Base-by-base conservation (phyloP, 2,329 filamentous ascomycete genomes). In the Phaeoacremonium minimum region DNA sequence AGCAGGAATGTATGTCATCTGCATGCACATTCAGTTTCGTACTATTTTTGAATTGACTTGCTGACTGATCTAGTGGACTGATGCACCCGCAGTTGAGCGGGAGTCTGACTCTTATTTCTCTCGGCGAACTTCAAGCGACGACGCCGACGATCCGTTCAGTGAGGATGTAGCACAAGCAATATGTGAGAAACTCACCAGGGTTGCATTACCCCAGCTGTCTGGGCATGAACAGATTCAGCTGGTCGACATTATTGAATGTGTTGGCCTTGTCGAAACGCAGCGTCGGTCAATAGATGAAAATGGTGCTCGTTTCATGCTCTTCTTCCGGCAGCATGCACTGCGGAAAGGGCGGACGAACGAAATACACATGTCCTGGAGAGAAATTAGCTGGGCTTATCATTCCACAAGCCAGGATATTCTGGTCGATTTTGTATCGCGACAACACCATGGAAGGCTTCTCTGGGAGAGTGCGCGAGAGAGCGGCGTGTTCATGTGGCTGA, bases 401-500 rank as follows among this genome's bases (percentile, higher is more conserved):
- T 90, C 85, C 29, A 77, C 69, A 9, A 87, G 88, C 42, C 93
- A 98, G 59, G 91, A 97, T 54, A 90, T 97, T 28, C 67, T 97
- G 14, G 69, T 85, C 1, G 87, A 95, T 56, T 82, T 95, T 49
- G 84, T 95, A 8, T 80, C 82, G 9, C 71, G 78, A 15, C 87
- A 94, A 50, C 89, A 85, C 48, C 84, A 89, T 45, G 83, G 84
- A 2, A 83, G 78, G 41, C 73, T 97, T 66, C 66, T 83, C 6
- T 98, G 93, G 93, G 77, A 85, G 44, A 76, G 90, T 49, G 93
- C 91, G 2, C 75, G 85, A 32, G 85, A 94, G 55, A 87, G 85
- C 46, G 93, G 93, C 9, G 73, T 97, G 37, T 96, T 95, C 54
- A 91, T 96, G 81, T 98, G 93, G 91, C 72, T 98, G 45, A 78